Evolutionary conservation across 495 filamentous ascomycete genomes (phyloP).

Genomic region (Parmelia sp.): DNA sequence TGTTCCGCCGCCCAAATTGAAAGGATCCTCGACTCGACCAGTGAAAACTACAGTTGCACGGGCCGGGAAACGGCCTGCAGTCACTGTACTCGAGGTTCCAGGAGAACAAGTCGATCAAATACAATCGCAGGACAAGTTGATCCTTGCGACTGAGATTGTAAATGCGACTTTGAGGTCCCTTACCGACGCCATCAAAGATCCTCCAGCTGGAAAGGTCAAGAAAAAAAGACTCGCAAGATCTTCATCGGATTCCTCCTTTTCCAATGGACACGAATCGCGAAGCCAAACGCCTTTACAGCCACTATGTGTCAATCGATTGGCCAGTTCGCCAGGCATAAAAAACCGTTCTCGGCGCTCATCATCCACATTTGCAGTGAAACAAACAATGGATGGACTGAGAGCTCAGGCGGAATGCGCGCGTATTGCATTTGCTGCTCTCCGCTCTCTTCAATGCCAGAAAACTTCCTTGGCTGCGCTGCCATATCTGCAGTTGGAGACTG

Average conservation of each 20-base stretch:
- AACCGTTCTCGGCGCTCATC: slow-evolving; percentile 31
- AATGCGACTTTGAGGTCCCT: slow-evolving; percentile 70
- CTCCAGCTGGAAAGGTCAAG: slow-evolving; percentile 5
- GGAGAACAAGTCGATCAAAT: slow-evolving; percentile 40
- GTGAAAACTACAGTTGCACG: slow-evolving; percentile 23
- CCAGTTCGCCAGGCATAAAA: slow-evolving; percentile 39
- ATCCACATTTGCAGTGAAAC: slow-evolving; percentile 28
- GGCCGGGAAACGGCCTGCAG: slow-evolving; percentile 33
- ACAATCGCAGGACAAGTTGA: slow-evolving; percentile 54
- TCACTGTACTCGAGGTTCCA: slow-evolving; percentile 28
- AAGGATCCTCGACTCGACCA: neutral
- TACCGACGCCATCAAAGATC: slow-evolving; percentile 60
- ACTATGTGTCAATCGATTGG: slow-evolving; percentile 46
- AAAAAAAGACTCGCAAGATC: slow-evolving; percentile 9
- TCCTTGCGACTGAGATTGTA: slow-evolving; percentile 74
- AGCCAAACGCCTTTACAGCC: slow-evolving; percentile 38
- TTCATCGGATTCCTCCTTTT: slow-evolving; percentile 7
- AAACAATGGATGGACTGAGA: slow-evolving; percentile 31
- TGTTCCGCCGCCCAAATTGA: slow-evolving; percentile 14
- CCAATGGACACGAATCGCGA: slow-evolving; percentile 25
- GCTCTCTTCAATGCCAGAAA: slow-evolving; percentile 49
- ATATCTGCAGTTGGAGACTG: slow-evolving; percentile 73
- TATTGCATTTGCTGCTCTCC: slow-evolving; percentile 63
- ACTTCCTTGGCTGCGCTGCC: slow-evolving; percentile 38
- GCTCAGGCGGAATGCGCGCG: slow-evolving; percentile 67